Conservation (phyloP, 768 basidiomycete species). For the Tulasnella sp. region DNA sequence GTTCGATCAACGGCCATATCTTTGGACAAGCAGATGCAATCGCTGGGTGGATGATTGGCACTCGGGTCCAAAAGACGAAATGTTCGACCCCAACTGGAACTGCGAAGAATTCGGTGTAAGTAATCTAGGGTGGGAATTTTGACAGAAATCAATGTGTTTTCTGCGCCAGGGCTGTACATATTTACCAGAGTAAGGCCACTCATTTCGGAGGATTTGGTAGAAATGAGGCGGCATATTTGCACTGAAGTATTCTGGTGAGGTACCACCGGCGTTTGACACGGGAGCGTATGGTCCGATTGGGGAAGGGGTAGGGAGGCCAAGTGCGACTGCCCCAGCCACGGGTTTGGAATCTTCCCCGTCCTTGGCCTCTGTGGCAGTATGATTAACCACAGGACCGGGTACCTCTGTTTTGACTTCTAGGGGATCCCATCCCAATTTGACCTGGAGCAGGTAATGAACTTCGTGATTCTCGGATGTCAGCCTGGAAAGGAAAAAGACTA, state of each 20-base stretch:
- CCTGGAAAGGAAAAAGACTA: too few species aligned
- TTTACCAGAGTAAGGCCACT: slow-evolving; percentile 82
- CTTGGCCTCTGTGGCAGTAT: slow-evolving; percentile 7
- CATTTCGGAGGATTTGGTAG: slow-evolving; percentile 66
- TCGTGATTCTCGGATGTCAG: too few species aligned
- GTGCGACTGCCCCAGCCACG: too few species aligned
- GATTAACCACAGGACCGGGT: slow-evolving; percentile 6
- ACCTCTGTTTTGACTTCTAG: not conserved
- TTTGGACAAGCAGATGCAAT: slow-evolving; percentile 24
- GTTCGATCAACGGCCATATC: slow-evolving; percentile 42
- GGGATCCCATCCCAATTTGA: slow-evolving; percentile 55
- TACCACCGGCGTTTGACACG: too few species aligned
- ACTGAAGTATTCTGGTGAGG: slow-evolving; percentile 49
- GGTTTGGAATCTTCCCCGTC: not conserved
- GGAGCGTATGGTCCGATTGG: slow-evolving; percentile 11
- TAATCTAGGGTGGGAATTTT: too few species aligned
- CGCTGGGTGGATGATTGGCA: slow-evolving; percentile 57
- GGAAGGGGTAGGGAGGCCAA: slow-evolving; percentile 17
- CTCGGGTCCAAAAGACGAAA: slow-evolving; percentile 63
- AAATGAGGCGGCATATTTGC: slow-evolving; percentile 46
- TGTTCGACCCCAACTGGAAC: slow-evolving; percentile 69
- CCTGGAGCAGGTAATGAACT: slow-evolving; percentile 64
- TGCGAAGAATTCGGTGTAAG: slow-evolving; percentile 17
- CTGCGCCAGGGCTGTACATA: not conserved
- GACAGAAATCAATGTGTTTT: too few species aligned